phyloP scores from a whole-genome alignment of 2,329 filamentous ascomycete species.

The Chrysosphaeria jannelii region DNA sequence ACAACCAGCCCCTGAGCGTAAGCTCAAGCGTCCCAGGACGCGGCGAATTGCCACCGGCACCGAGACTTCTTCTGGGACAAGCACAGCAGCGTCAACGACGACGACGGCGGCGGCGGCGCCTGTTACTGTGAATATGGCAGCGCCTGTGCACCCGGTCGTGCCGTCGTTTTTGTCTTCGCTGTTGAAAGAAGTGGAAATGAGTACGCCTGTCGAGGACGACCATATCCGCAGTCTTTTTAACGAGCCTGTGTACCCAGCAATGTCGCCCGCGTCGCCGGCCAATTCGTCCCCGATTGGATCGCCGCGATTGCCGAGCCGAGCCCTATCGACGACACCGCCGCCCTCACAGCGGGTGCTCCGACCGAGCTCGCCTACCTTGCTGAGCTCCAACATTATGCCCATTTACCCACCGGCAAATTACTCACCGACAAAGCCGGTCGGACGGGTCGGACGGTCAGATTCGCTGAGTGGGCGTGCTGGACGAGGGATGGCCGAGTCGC shows the following conservation, averaged over 20 bases:
- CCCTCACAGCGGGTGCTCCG: slow-evolving; percentile 30
- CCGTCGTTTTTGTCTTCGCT: slow-evolving; percentile 69
- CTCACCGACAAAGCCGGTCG: slow-evolving; percentile 21
- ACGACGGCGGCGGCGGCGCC: not conserved
- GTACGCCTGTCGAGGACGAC: slow-evolving; percentile 26
- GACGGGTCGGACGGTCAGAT: too few species aligned
- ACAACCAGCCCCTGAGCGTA: slow-evolving; percentile 44
- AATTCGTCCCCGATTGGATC: slow-evolving; percentile 33
- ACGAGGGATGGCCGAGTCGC: slow-evolving; percentile 17
- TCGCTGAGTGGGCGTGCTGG: too few species aligned
- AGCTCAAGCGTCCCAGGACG: slow-evolving; percentile 64
- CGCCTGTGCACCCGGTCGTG: slow-evolving; percentile 12
- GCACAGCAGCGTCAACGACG: not conserved
- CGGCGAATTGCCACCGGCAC: slow-evolving; percentile 21
- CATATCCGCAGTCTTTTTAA: slow-evolving; percentile 12
- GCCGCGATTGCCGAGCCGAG: slow-evolving; percentile 34
- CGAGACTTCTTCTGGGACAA: slow-evolving; percentile 1
- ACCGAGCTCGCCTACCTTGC: slow-evolving; percentile 31
- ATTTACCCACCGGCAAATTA: slow-evolving; percentile 47
- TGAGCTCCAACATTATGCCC: slow-evolving; percentile 44
- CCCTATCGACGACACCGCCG: slow-evolving; percentile 36
- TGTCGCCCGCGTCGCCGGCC: slow-evolving; percentile 8
- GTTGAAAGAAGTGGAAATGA: slow-evolving; percentile 59
- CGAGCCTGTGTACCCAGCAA: slow-evolving; percentile 4
- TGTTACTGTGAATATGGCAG: too few species aligned